Conservation (phyloP, 176 grass and related monocot species). For the Areca catechu region DNA sequence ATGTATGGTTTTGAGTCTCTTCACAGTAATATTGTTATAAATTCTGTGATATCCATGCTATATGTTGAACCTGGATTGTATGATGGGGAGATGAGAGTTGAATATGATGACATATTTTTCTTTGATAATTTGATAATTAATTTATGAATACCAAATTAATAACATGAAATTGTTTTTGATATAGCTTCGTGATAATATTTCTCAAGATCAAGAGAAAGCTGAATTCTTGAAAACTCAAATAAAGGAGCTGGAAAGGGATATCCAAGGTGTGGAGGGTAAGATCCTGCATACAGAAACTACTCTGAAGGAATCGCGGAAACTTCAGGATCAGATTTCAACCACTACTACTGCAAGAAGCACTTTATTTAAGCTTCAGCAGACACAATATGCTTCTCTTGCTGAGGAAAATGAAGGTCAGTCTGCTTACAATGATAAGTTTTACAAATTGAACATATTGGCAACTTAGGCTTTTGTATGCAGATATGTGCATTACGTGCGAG, state of each 20-base stretch:
- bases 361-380: constrained; percentile 50
- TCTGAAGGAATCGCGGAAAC: constrained; percentile 51
- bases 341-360: constrained; percentile 67
- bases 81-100: too few species aligned
- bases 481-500: too few species aligned
- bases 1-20: too few species aligned
- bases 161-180: constrained; percentile 4
- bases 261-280: constrained; percentile 40
- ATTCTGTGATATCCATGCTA: too few species aligned
- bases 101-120: too few species aligned
- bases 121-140: too few species aligned
- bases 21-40: too few species aligned
- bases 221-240: constrained; percentile 80
- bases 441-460: neutral
- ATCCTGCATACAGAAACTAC: constrained; percentile 38
- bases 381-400: constrained; percentile 61
- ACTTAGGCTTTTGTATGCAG: too few species aligned
- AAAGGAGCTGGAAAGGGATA: constrained; percentile 58
- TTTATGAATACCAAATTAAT: too few species aligned
- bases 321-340: constrained; percentile 69
- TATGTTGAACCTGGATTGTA: too few species aligned
- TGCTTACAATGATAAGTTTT: neutral
- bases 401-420: constrained; percentile 90
- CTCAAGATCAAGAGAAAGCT: constrained; percentile 88
- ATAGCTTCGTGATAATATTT: constrained; percentile 81